Evolutionary conservation across 768 basidiomycete species (phyloP).

Genomic region (Mycena venus): DNA sequence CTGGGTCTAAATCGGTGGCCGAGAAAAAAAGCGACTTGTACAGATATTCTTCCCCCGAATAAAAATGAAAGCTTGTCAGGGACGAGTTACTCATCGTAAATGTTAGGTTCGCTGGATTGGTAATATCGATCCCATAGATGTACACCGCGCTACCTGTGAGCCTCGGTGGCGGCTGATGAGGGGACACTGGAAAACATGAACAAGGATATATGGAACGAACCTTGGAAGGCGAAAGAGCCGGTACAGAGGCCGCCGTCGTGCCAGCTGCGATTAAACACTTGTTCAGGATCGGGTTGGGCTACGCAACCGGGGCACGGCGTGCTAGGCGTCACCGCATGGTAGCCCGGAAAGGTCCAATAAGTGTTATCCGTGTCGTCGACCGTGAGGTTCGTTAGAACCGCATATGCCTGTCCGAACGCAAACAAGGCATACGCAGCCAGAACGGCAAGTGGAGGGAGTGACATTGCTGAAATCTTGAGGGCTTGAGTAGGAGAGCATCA

Average conservation of each 20-base stretch:
- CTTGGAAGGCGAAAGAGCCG: background rate
- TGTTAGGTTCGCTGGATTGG: background rate
- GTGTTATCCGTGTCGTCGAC: too few species aligned
- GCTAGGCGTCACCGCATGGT: too few species aligned
- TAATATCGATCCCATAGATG: background rate
- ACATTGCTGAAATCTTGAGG: too few species aligned
- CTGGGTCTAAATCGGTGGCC: background rate
- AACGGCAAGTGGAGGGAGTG: too few species aligned
- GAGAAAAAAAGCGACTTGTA: background rate
- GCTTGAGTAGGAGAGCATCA: too few species aligned
- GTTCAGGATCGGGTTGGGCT: background rate
- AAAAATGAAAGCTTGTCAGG: background rate
- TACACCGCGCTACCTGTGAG: background rate
- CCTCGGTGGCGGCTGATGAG: background rate
- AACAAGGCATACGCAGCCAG: too few species aligned
- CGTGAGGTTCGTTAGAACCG: too few species aligned
- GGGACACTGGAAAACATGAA: background rate
- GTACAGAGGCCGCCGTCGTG: background rate
- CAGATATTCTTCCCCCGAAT: background rate
- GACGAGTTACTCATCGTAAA: background rate
- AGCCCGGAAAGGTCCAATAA: too few species aligned
- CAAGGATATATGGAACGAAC: background rate
- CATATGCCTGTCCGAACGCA: too few species aligned
- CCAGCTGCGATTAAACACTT: background rate
- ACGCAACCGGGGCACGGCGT: too few species aligned